These are phyloP conservation scores for Dalbergia cultrata DNA, from an alignment of 306 rosid species.

Conservation along the genomic window DNA sequence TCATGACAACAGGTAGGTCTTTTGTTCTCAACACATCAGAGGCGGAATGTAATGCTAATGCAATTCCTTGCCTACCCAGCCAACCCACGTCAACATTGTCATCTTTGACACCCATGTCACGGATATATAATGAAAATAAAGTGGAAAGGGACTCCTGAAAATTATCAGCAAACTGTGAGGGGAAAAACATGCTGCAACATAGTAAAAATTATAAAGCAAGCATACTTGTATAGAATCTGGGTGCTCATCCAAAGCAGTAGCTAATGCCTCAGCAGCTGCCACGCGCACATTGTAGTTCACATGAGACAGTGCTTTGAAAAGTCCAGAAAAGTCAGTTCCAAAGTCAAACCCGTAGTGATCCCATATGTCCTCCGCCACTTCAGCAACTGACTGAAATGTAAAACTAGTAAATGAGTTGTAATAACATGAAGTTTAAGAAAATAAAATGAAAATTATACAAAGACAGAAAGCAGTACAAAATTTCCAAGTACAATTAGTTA, in stretches of 20 bases:
- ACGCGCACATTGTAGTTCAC: slow-evolving; percentile 80
- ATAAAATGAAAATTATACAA: slow-evolving; percentile 13
- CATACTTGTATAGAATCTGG: slow-evolving; percentile 90
- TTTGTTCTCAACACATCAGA: slow-evolving; percentile 95
- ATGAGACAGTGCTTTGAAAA: slow-evolving; percentile 88
- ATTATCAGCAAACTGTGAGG: slow-evolving; percentile 42
- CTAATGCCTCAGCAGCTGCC: slow-evolving; percentile 95
- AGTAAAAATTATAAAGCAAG: slow-evolving; percentile 42
- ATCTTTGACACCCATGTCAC: slow-evolving; percentile 71
- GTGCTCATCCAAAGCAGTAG: slow-evolving; percentile 93
- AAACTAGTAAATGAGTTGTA: slow-evolving; percentile 25
- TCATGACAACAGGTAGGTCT: slow-evolving; percentile 95
- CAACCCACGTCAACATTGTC: slow-evolving; percentile 82
- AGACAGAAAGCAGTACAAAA: not conserved
- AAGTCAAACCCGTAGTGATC: slow-evolving; percentile 93
- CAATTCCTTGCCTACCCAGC: slow-evolving; percentile 98
- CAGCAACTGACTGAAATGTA: slow-evolving; percentile 82
- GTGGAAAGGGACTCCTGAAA: slow-evolving; percentile 92
- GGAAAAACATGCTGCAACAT: not conserved
- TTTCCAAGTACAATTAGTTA: not conserved
- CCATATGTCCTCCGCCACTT: slow-evolving; percentile 93
- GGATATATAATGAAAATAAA: slow-evolving; percentile 84
- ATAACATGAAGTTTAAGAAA: slow-evolving; percentile 6
- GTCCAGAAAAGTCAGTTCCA: slow-evolving; percentile 91
- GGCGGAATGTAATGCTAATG: slow-evolving; percentile 82